Evolutionary conservation across 2,329 filamentous ascomycete species (phyloP), one percentile per base, ranked within the genome.

Genomic region (Reticulascus tulasneorum): DNA sequence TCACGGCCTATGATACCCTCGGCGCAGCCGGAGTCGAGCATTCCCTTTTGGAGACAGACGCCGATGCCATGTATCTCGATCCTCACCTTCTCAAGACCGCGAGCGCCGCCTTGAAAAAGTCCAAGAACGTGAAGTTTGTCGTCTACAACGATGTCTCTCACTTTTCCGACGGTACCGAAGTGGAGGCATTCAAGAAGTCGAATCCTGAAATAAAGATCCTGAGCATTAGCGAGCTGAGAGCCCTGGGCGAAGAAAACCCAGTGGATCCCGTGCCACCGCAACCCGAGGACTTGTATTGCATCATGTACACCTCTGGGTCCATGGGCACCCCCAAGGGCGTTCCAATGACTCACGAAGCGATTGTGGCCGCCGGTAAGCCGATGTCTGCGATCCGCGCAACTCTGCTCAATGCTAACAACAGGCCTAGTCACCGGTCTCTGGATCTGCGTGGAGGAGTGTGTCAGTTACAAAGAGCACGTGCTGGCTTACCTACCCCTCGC

Each of bases 1-100:
- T 96, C 33, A 97, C 91, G 29, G 89, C 90, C 33, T 96, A 96
- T 63, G 90, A 96, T 61, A 94, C 89, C 20, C 82, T 96, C 28
- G 90, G 90, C 35, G 77, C 87, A 52, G 79, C 82, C 44, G 90
- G 89, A 29, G 76, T 96, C 45, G 80, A 84, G 66, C 89, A 94
- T 68, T 94, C 89, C 4, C 76, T 96, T 46, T 71, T 81, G 16
- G 86, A 94, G 64, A 93, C 88, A 35, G 71, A 80, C 44, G 84
- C 87, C 34, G 80, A 80, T 51, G 82, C 83, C 60, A 91, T 96
- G 70, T 95, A 90, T 64, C 75, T 88, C 45, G 90, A 96, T 56
- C 84, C 90, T 8, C 79, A 86, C 50, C 79, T 95, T 32, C 66
- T 84, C 44, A 74, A 77, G 56, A 76, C 80, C 6, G 71, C 79